Conservation (phyloP, 2,329 filamentous ascomycete species). For the Penicillium sp. region DNA sequence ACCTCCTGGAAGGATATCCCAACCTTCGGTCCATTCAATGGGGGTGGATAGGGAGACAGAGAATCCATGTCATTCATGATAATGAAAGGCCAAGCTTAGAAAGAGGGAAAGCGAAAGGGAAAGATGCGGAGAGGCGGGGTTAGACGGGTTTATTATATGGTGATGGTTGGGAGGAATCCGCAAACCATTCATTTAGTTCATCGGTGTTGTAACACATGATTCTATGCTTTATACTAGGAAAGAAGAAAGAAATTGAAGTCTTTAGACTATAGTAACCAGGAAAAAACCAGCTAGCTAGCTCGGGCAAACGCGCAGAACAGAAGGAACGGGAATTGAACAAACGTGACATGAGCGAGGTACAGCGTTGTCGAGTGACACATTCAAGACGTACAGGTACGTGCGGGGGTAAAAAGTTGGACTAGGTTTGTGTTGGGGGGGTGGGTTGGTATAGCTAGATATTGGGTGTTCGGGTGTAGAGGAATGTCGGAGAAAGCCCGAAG, state of each 20-base stretch:
- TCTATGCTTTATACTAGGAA: not conserved
- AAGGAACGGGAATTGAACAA: conserved; percentile 1
- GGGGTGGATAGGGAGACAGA: too few relatives aligned
- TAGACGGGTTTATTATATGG: not conserved
- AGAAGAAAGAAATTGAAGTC: not conserved
- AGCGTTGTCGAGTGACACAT: conserved; percentile 3
- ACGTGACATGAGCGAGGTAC: conserved; percentile 1
- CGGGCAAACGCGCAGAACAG: not conserved
- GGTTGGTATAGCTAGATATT: not conserved
- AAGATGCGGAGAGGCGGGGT: not conserved
- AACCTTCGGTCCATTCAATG: too few relatives aligned
- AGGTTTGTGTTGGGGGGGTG: not conserved
- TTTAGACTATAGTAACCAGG: conserved; percentile 8
- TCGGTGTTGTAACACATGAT: not conserved
- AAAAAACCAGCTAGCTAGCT: conserved; percentile 11
- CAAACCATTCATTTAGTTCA: not conserved
- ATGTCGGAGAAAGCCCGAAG: not conserved
- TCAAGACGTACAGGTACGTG: conserved; percentile 4
- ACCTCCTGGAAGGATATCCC: too few relatives aligned
- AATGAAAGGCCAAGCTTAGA: not conserved
- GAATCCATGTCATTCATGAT: not conserved
- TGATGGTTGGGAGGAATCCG: not conserved
- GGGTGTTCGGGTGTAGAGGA: not conserved
- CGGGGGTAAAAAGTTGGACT: not conserved
- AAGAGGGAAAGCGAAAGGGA: not conserved